phyloP scores from a whole-genome alignment of 371 early-diverging fungal species.

The Syncephalastrum monosporum region DNA sequence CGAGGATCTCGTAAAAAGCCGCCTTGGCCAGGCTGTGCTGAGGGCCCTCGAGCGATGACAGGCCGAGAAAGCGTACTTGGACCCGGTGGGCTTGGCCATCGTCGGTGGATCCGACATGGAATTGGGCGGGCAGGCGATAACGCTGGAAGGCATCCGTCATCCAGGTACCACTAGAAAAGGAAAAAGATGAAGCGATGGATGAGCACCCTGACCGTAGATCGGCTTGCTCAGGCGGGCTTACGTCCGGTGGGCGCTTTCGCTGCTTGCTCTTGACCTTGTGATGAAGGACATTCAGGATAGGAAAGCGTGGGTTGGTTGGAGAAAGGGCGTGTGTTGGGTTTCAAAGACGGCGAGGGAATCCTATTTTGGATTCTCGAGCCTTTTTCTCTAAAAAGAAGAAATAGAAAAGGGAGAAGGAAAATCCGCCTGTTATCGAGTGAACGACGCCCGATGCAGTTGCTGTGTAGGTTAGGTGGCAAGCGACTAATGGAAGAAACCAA shows the following conservation, averaged over 20 bases:
- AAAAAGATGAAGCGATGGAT: background rate
- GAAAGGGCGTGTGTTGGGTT: no score
- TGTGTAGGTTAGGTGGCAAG: no score
- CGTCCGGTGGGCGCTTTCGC: slow-evolving; percentile 9
- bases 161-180: slow-evolving; percentile 8
- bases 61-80: slow-evolving; percentile 37
- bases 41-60: slow-evolving; percentile 24
- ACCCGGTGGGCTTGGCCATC: slow-evolving; percentile 16
- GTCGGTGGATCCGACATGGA: slow-evolving; percentile 3
- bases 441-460: no score
- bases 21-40: slow-evolving; percentile 14
- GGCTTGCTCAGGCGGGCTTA: background rate
- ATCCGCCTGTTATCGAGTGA: no score
- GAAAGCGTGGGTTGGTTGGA: no score
- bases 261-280: slow-evolving; percentile 17
- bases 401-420: no score
- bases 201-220: no score
- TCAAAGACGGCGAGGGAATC: no score
- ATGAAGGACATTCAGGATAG: slow-evolving; percentile 9
- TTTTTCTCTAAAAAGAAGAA: no score
- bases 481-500: no score
- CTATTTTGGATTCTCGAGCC: no score
- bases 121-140: slow-evolving; percentile 12
- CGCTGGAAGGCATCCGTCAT: slow-evolving; percentile 26
- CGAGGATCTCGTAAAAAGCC: slow-evolving; percentile 40